A percentile compares a stretch with the other conserved stretches of the same genome.
Conservation (phyloP, 2,329 filamentous ascomycete genomes). For the Dactylonectria macrodidyma region DNA sequence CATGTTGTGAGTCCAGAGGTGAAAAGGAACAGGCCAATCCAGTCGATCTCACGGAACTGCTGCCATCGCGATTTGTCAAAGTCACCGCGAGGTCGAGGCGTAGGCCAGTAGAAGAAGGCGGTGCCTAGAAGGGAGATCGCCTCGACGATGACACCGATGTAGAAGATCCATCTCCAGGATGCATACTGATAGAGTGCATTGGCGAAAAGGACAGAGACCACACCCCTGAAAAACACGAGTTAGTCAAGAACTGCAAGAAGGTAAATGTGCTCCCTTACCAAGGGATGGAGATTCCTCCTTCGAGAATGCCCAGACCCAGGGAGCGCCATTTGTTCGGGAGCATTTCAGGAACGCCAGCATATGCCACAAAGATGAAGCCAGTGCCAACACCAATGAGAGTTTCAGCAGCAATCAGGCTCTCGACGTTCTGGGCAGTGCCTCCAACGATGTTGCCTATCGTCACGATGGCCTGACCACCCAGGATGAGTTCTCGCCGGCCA, state of each 20-base stretch:
- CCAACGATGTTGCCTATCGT: conserved; percentile 29
- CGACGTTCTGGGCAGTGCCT: conserved; percentile 16
- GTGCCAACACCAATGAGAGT: conserved; percentile 13
- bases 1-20: conserved; percentile 17
- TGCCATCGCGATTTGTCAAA: conserved; percentile 32
- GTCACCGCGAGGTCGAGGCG: conserved; percentile 21
- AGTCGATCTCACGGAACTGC: conserved; percentile 31
- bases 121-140: conserved; percentile 23
- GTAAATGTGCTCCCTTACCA: not conserved
- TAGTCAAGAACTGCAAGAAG: not conserved
- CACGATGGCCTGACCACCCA: conserved; percentile 18
- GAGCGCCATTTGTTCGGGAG: conserved; percentile 33
- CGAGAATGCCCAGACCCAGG: conserved; percentile 23
- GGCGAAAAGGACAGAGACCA: conserved; percentile 1
- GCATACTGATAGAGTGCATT: conserved; percentile 25
- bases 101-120: conserved; percentile 32
- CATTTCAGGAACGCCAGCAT: conserved; percentile 33
- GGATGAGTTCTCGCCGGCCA: conserved; percentile 21
- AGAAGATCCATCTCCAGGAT: conserved; percentile 31
- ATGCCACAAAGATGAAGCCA: conserved; percentile 28
- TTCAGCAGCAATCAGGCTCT: conserved; percentile 23
- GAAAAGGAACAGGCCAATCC: conserved; percentile 18
- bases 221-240: not conserved
- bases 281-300: conserved; percentile 26
- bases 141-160: conserved; percentile 29